Base-by-base conservation (phyloP, 1,139 yeast genomes). In the Taphrina deformans region DNA sequence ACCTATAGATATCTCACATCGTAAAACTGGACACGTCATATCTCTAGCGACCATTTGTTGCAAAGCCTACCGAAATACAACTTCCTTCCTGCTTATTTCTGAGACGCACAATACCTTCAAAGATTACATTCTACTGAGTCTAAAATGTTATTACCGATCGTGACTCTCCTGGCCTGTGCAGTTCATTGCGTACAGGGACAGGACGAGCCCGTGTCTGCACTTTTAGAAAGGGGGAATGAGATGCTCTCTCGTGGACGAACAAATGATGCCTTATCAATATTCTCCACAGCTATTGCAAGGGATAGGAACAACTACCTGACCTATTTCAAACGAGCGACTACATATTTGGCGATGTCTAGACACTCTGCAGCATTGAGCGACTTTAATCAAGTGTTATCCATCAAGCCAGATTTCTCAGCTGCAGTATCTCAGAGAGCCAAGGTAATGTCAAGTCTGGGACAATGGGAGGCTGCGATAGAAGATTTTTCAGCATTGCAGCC, bases 251-350 rank as follows among this genome's bases (percentile, higher is more conserved):
- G 41, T 5, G 65, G 65, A 1, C 41, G 38, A 12, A 51, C 44
- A 9, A 33, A 23, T 9, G 65, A 62, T 12, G 65, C 65, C 2
- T 29, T 55, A n/a, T 44, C 56, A 5, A 41, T 38, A n/a, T 62
- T 29, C 29, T 18, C 56, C 5, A 26, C n/a, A n/a, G 65, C 65
- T 21, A 55, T 55, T 16, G 21, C 26, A 7, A 33, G 41, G n/a
- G 65, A 62, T 53, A 48, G 40, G 12, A 27, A 45, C 6, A 74
- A 76, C 69, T 75, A 74, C 67, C 66, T 75, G 67, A 72, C 73
- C n/a, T 67, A 72, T 41, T 78, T 75, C 71, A 75, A 75, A 67
- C 72, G 80, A 9, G 79, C 78, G 5, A 74, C 77, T 1, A 77
- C 77, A 27, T 73, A 75, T 59, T 70, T 77, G 63, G 72, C 78